These are phyloP conservation scores for Ilex asprella DNA, from an alignment of 257 asterid genomes.

Conservation along the genomic window DNA sequence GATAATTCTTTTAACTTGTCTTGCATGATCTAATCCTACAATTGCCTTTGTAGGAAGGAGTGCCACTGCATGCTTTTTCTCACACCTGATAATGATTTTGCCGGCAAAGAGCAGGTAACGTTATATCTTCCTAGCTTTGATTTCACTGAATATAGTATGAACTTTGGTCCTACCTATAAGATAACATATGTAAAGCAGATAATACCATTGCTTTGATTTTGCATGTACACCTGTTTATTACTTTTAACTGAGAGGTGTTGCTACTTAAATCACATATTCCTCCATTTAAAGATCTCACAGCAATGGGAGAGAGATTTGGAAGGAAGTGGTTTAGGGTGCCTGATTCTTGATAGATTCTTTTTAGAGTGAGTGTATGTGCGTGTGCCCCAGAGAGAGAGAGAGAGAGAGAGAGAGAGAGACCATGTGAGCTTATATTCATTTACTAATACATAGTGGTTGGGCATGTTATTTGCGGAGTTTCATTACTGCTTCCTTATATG, in stretches of 20 bases:
- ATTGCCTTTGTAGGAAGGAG: conserved; percentile 53
- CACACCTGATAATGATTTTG: conserved; percentile 84
- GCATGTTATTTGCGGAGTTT: background rate
- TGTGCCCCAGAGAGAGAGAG: background rate
- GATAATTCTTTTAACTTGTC: background rate
- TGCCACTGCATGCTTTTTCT: conserved; percentile 98
- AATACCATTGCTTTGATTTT: too few relatives aligned
- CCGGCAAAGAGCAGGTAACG: conserved; percentile 81
- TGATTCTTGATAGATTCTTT: too few relatives aligned
- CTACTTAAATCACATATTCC: background rate
- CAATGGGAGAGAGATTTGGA: background rate
- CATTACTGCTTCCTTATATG: conserved; percentile 2
- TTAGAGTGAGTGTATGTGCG: too few relatives aligned
- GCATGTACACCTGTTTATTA: background rate
- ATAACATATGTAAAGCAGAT: background rate
- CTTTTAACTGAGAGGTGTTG: background rate
- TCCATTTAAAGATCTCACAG: background rate
- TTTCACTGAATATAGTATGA: background rate
- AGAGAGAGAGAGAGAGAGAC: background rate
- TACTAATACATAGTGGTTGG: background rate
- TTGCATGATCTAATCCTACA: conserved; percentile 8
- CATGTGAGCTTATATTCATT: background rate
- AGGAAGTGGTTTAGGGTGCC: too few relatives aligned
- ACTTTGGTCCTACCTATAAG: background rate
- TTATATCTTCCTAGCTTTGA: background rate